phyloP scores from a whole-genome alignment of 306 rosid genomes.

The Abrus precatorius region DNA sequence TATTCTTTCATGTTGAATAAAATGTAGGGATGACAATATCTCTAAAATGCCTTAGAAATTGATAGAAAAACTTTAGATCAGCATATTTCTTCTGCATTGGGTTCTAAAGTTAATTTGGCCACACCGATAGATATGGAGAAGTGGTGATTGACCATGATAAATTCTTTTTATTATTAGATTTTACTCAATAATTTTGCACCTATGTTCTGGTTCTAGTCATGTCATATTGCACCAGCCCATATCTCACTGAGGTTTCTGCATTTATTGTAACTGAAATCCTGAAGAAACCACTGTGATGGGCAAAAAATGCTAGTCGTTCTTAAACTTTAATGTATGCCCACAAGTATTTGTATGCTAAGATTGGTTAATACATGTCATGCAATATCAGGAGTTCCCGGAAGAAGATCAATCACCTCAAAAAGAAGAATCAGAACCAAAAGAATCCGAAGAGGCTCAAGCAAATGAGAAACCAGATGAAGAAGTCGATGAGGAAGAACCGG shows the following conservation, averaged over 20 bases:
- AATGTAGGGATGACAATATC: neutral
- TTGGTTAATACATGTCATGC: conserved; percentile 38
- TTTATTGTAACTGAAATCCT: neutral
- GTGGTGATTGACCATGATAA: neutral
- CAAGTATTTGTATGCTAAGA: neutral
- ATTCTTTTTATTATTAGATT: neutral
- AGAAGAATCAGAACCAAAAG: conserved; percentile 60
- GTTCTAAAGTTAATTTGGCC: neutral
- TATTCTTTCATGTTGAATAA: neutral
- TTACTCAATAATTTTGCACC: neutral
- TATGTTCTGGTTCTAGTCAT: conserved; percentile 3
- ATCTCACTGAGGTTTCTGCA: conserved; percentile 5
- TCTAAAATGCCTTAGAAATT: neutral
- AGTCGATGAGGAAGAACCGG: conserved; percentile 53
- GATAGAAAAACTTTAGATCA: neutral
- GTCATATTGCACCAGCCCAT: neutral
- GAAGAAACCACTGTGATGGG: neutral
- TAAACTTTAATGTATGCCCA: neutral
- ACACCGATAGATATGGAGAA: neutral
- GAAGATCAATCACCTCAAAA: conserved; percentile 48
- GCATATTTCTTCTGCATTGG: conserved; percentile 1
- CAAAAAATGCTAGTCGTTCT: neutral
- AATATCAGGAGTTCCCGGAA: conserved; percentile 67
- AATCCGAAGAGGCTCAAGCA: conserved; percentile 56
- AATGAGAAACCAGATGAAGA: conserved; percentile 62